These are phyloP conservation scores for Acanthamoeba culbertsoni DNA, from an alignment of 208 protist species.

Conservation along the genomic window DNA sequence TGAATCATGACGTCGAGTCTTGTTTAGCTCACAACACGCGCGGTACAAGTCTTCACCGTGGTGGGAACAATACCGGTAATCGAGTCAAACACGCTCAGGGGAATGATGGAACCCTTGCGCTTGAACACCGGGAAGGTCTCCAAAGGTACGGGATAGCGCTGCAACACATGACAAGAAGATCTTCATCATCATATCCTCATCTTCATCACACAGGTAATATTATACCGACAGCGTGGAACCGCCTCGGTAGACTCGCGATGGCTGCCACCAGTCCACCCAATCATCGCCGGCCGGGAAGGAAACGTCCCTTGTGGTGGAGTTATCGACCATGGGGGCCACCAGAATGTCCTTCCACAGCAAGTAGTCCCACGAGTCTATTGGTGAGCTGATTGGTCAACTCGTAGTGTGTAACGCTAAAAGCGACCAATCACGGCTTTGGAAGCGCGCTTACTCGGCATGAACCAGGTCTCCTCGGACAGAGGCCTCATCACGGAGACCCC, in stretches of 20 bases:
- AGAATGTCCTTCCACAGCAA: slow-evolving; percentile 47
- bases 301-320: background rate
- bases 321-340: slow-evolving; percentile 60
- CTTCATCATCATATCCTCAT: background rate
- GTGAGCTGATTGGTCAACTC: background rate
- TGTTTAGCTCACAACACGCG: too few species aligned
- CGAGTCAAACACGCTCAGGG: slow-evolving; percentile 4
- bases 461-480: background rate
- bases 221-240: background rate
- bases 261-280: slow-evolving; percentile 64
- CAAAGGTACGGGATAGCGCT: background rate
- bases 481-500: slow-evolving; percentile 17
- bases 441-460: background rate
- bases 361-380: background rate
- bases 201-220: too few species aligned
- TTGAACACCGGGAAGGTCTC: slow-evolving; percentile 57
- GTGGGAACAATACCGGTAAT: slow-evolving; percentile 17
- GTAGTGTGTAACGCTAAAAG: background rate
- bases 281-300: slow-evolving; percentile 48
- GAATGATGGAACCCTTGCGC: slow-evolving; percentile 53
- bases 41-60: too few species aligned
- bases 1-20: too few species aligned
- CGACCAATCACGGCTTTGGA: too few species aligned
- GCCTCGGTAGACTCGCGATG: background rate
- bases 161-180: background rate